Base-by-base conservation (phyloP, 768 basidiomycete genomes). In the Auricularia heimuer region DNA sequence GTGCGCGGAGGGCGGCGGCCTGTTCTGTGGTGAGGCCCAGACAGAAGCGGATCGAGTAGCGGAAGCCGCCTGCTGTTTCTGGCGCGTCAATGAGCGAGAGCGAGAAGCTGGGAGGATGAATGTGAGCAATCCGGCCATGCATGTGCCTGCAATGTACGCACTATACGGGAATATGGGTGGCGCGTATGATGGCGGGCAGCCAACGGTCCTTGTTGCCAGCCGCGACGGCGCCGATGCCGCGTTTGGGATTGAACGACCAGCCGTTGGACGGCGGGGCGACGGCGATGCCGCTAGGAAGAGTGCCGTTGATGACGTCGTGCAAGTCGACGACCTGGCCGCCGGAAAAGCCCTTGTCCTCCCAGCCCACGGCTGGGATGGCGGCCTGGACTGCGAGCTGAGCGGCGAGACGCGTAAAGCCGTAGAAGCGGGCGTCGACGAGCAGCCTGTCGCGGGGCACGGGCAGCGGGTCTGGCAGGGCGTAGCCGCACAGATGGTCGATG, bases 401-500 rank as follows among this genome's bases (percentile, higher is more conserved):
- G 24, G 6, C 56, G 29, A 60, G 34, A 12, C 34, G 24, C 34
- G 24, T 29, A 18, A 60, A 60, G 24, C 56, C 56, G 34, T 60
- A 60, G 56, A 60, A 60, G 7, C 56, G 56, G 24, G 56, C 56
- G 29, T 60, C 56, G 24, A 29, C 56, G 56, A 60, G 56, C 12
- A 60, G 56, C 4, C 29, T 6, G 21, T 29, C 34, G 16, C 29
- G 21, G 24, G 56, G 56, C 24, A 35, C 56, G 24, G 56, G 56
- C 11, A 60, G 56, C 8, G 56, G 56, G 29, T 60, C 56, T 29
- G 56, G 56, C 12, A 60, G 56, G 4, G 56, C 16, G 29, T 60
- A 60, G 11, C 56, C 56, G 56, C 56, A 60, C 10, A 60, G 56
- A 18, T 60, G 56, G 56, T 60, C 56, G 56, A 60, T 8, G 29